Evolutionary conservation across 345 rosid species (phyloP).

Genomic region (Pistacia vera): DNA sequence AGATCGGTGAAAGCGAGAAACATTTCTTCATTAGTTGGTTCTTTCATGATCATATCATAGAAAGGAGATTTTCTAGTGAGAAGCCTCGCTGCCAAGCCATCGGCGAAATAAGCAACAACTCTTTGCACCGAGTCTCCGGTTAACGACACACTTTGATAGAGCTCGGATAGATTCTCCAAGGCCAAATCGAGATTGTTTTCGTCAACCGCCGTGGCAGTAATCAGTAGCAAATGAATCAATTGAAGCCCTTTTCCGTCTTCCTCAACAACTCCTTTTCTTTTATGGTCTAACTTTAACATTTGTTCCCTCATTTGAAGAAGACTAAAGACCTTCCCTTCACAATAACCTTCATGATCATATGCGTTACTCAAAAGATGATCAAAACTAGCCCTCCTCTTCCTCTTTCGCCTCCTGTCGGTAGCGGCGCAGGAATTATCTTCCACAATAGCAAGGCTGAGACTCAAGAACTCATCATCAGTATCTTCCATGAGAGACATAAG

Average conservation of each 20-base stretch:
- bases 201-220: conserved; percentile 54
- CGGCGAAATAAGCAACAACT: conserved; percentile 61
- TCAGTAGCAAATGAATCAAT: conserved; percentile 61
- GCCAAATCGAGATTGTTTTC: conserved; percentile 38
- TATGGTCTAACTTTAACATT: conserved; percentile 43
- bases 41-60: conserved; percentile 55
- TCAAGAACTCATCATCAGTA: conserved; percentile 39
- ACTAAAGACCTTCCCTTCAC: conserved; percentile 49
- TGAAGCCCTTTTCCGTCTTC: conserved; percentile 56
- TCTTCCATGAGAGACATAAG: conserved; percentile 29
- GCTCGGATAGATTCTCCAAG: conserved; percentile 40
- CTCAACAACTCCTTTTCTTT: conserved; percentile 20
- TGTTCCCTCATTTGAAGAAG: conserved; percentile 62
- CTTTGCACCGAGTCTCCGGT: conserved; percentile 65
- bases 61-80: conserved; percentile 57
- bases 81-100: conserved; percentile 56
- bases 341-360: conserved; percentile 17
- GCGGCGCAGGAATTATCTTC: conserved; percentile 20
- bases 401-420: conserved; percentile 27
- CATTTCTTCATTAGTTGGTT: conserved; percentile 49
- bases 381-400: conserved; percentile 29
- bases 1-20: conserved; percentile 56
- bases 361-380: conserved; percentile 10
- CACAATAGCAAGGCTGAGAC: conserved; percentile 52
- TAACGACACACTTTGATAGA: conserved; percentile 46